Evolutionary conservation across 2,329 filamentous ascomycete genomes (phyloP).

Genomic region (Stagonosporopsis cucurbitacearum): DNA sequence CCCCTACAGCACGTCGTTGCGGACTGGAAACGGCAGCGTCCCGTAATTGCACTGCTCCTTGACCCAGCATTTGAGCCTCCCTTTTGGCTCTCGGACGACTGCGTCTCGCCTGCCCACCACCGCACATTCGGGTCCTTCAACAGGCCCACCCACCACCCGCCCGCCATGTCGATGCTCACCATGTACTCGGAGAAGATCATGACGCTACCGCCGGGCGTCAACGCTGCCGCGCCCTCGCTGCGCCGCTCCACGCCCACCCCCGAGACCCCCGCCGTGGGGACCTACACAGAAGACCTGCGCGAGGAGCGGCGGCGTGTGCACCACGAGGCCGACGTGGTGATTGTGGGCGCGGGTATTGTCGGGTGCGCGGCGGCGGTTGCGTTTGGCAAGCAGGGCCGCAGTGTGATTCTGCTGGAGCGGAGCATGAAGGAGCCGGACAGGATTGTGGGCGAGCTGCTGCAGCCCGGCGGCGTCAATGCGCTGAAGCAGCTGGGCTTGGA

Average conservation of each 20-base stretch:
- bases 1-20: too few relatives aligned
- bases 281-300: slow-evolving; percentile 30
- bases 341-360: slow-evolving; percentile 89
- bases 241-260: slow-evolving; percentile 24
- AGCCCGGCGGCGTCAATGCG: slow-evolving; percentile 86
- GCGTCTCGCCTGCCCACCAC: not conserved
- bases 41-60: not conserved
- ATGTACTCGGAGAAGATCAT: slow-evolving; percentile 35
- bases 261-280: slow-evolving; percentile 20
- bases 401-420: slow-evolving; percentile 86
- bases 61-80: not conserved
- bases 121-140: slow-evolving; percentile 18
- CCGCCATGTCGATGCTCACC: slow-evolving; percentile 32
- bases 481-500: slow-evolving; percentile 79
- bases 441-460: slow-evolving; percentile 93
- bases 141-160: slow-evolving; percentile 19
- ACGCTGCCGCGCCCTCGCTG: slow-evolving; percentile 16
- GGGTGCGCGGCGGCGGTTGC: slow-evolving; percentile 86
- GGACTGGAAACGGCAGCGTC: not conserved
- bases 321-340: slow-evolving; percentile 79
- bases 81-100: not conserved
- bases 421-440: slow-evolving; percentile 92
- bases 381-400: slow-evolving; percentile 86
- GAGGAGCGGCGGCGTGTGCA: slow-evolving; percentile 60
- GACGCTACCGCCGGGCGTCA: slow-evolving; percentile 33